Evolutionary conservation across 192 early-diverging fungal species (phyloP).

Genomic region (Backusella morwellensis): DNA sequence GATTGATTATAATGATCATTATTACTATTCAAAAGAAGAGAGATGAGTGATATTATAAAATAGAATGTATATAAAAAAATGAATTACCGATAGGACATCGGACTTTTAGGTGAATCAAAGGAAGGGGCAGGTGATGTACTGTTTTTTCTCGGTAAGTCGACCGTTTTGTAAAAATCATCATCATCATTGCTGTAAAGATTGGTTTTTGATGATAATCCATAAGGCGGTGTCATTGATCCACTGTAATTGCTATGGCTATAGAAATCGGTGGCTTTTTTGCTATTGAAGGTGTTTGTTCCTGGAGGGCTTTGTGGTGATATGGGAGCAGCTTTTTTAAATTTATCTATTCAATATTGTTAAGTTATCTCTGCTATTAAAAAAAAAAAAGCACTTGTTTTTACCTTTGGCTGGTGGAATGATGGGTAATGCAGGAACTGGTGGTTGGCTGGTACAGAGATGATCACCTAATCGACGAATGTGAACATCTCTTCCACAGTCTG

Average conservation of each 20-base stretch:
- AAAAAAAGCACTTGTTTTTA: neutral
- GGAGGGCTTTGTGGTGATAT: slow-evolving; percentile 1
- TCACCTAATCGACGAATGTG: slow-evolving; percentile 48
- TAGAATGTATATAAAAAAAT: neutral
- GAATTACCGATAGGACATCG: slow-evolving; percentile 8
- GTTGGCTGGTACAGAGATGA: slow-evolving; percentile 51
- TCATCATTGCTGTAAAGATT: neutral
- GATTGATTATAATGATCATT: neutral
- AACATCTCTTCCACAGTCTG: slow-evolving; percentile 56
- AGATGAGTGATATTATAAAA: neutral
- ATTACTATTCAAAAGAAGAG: neutral
- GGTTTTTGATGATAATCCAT: neutral
- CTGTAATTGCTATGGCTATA: neutral
- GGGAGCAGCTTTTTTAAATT: neutral
- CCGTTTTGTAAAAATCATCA: neutral
- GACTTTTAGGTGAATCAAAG: slow-evolving; percentile 5
- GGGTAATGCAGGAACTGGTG: slow-evolving; percentile 43
- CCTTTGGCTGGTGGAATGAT: slow-evolving; percentile 17
- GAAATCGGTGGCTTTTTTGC: neutral
- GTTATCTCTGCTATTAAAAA: too few species aligned
- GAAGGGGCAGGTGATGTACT: slow-evolving; percentile 8
- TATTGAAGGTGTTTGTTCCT: neutral
- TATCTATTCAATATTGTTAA: neutral
- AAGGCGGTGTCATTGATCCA: slow-evolving; percentile 6
- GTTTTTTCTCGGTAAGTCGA: slow-evolving; percentile 18